A percentile compares a stretch with the other conserved stretches of the same genome.
These are phyloP conservation scores for Fonsecaea pedrosoi DNA, from an alignment of 2,329 filamentous ascomycete species.

Conservation along the genomic window DNA sequence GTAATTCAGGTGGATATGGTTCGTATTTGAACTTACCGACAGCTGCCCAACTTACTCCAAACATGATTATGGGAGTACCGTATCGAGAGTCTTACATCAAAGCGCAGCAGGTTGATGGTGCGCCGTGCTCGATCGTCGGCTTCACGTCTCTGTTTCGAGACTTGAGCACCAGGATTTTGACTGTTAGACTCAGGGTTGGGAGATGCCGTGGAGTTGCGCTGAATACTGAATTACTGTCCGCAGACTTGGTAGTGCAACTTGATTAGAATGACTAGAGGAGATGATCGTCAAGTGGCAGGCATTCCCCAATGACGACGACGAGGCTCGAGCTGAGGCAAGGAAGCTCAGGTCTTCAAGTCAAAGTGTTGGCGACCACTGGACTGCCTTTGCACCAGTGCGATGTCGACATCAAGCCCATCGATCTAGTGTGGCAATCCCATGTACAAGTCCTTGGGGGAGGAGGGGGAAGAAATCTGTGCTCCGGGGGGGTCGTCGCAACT, in stretches of 20 bases:
- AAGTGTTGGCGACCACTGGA: not conserved
- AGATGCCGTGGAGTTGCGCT: not conserved
- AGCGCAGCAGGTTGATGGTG: not conserved
- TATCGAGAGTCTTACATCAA: not conserved
- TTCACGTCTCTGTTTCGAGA: not conserved
- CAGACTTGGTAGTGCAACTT: not conserved
- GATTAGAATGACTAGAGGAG: not conserved
- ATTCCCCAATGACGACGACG: not conserved
- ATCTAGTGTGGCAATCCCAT: not conserved
- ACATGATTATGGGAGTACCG: not conserved
- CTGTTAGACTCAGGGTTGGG: not conserved
- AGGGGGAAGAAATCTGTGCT: not conserved
- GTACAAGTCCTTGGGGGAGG: not conserved
- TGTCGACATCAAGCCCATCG: not conserved
- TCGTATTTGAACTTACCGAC: not conserved
- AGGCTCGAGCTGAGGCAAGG: not conserved
- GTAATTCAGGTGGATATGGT: not conserved
- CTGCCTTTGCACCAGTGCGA: not conserved
- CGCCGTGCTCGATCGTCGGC: not conserved
- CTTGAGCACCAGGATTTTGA: not conserved
- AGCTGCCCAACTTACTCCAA: constrained; percentile 1
- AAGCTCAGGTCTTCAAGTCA: not conserved
- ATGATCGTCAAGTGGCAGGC: not conserved
- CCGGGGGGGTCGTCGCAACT: not conserved
- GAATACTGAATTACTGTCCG: not conserved